A percentile compares a stretch with the other conserved stretches of the same genome.
Evolutionary conservation across 2,329 filamentous ascomycete genomes (phyloP).

Genomic region (Fusarium algeriense): DNA sequence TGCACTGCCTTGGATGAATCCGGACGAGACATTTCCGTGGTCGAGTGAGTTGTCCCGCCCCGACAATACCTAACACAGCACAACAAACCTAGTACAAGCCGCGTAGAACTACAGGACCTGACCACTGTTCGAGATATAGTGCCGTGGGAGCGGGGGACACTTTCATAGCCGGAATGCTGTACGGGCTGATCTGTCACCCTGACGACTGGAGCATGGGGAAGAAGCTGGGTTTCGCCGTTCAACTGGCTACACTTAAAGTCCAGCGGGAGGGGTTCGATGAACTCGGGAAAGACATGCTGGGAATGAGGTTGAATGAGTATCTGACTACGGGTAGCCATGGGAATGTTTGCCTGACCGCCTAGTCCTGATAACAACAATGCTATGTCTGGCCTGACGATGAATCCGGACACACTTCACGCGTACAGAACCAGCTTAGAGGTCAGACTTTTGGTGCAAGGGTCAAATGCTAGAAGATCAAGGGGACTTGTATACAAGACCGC

Average conservation of each 20-base stretch:
- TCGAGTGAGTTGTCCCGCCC: constrained; percentile 69
- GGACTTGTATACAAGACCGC: constrained; percentile 23
- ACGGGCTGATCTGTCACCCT: constrained; percentile 65
- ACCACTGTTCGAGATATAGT: constrained; percentile 57
- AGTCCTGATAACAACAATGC: constrained; percentile 25
- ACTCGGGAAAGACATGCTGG: constrained; percentile 55
- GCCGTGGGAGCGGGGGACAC: constrained; percentile 81
- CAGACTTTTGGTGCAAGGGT: constrained; percentile 38
- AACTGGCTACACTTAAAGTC: constrained; percentile 76
- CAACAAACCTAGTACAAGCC: constrained; percentile 21
- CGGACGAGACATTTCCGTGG: constrained; percentile 58
- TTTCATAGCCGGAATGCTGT: constrained; percentile 79
- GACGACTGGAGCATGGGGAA: constrained; percentile 61
- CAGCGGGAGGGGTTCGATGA: constrained; percentile 73
- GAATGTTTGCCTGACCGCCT: constrained; percentile 17
- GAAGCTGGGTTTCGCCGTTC: constrained; percentile 71
- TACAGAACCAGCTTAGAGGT: constrained; percentile 1
- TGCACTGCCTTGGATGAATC: constrained; percentile 57
- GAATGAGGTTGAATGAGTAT: constrained; percentile 25
- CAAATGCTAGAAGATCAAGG: constrained; percentile 24
- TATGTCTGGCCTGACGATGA: constrained; percentile 24
- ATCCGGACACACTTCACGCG: constrained; percentile 35
- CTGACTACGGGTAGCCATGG: constrained; percentile 15
- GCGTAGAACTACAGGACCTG: constrained; percentile 37
- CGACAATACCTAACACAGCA: constrained; percentile 8